phyloP scores from a whole-genome alignment of 1,284 basidiomycete species.

The Cutaneotrichosporon sp. region DNA sequence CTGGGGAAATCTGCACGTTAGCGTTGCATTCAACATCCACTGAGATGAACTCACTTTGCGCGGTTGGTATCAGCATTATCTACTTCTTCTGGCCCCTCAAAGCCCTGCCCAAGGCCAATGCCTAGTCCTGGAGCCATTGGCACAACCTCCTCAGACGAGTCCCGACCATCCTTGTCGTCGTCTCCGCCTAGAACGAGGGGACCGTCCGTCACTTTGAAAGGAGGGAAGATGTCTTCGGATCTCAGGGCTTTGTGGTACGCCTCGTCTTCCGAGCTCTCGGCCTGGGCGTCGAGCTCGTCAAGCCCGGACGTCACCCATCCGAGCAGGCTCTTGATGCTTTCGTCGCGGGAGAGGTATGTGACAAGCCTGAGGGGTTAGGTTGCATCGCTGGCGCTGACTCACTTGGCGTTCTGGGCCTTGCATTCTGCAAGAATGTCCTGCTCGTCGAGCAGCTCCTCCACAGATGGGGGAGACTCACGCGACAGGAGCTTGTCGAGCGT shows the following conservation, averaged over 20 bases:
- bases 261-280: constrained; percentile 29
- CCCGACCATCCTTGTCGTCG: constrained; percentile 12
- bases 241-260: constrained; percentile 26
- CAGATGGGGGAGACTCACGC: constrained; percentile 49
- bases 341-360: constrained; percentile 40
- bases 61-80: constrained; percentile 21
- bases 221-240: constrained; percentile 28
- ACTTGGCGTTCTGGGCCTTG: constrained; percentile 80
- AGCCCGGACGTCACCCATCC: constrained; percentile 46
- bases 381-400: constrained; percentile 21
- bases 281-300: constrained; percentile 44
- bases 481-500: constrained; percentile 44
- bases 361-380: constrained; percentile 29
- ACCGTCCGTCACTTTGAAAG: not conserved
- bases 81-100: constrained; percentile 22
- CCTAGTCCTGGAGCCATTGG: constrained; percentile 7
- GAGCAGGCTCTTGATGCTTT: constrained; percentile 41
- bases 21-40: not conserved
- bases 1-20: constrained; percentile 71
- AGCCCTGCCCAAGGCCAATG: constrained; percentile 30
- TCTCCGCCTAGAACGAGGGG: not conserved
- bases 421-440: constrained; percentile 91
- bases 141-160: not conserved
- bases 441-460: constrained; percentile 90
- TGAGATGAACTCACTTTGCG: constrained; percentile 33